Percentiles rank a stretch among this genome's conserved stretches.
Conservation (phyloP, 805 yeast genomes). For the Schizosaccharomyces pombe region DNA sequence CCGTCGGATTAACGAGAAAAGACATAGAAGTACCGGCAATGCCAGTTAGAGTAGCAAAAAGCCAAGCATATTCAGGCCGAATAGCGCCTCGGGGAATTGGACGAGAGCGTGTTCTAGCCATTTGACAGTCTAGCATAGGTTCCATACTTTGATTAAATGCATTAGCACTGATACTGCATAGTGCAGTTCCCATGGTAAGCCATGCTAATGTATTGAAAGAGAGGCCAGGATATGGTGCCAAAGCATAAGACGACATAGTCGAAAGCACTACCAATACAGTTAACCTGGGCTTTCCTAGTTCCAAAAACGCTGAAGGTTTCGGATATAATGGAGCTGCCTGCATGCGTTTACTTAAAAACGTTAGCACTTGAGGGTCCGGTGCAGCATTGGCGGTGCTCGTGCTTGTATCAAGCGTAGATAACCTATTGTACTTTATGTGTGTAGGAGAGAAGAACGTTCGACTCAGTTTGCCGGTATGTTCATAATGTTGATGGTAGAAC, state of each 20-base stretch:
- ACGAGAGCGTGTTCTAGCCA: constrained; percentile 70
- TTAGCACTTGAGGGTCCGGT: not conserved
- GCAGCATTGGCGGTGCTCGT: too few species aligned
- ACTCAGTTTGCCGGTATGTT: not conserved
- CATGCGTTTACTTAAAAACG: not conserved
- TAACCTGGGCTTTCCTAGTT: constrained; percentile 73
- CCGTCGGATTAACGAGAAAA: constrained; percentile 67
- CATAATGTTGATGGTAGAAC: not conserved
- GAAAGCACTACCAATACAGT: constrained; percentile 74
- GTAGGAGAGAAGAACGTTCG: not conserved
- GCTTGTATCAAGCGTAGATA: not conserved
- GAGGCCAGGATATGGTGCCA: constrained; percentile 33
- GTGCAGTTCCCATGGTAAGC: constrained; percentile 62
- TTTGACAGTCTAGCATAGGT: constrained; percentile 63
- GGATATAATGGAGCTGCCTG: not conserved
- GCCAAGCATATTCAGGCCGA: constrained; percentile 51
- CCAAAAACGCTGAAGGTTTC: constrained; percentile 17
- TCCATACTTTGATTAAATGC: constrained; percentile 95
- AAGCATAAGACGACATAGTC: constrained; percentile 79
- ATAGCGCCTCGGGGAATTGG: constrained; percentile 76
- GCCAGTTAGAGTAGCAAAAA: constrained; percentile 60
- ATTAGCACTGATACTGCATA: constrained; percentile 84
- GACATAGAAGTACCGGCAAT: constrained; percentile 43
- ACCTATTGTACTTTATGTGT: not conserved
- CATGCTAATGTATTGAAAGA: constrained; percentile 42